Base-by-base conservation (phyloP, 306 rosid species). In the Cucurbita maxima region DNA sequence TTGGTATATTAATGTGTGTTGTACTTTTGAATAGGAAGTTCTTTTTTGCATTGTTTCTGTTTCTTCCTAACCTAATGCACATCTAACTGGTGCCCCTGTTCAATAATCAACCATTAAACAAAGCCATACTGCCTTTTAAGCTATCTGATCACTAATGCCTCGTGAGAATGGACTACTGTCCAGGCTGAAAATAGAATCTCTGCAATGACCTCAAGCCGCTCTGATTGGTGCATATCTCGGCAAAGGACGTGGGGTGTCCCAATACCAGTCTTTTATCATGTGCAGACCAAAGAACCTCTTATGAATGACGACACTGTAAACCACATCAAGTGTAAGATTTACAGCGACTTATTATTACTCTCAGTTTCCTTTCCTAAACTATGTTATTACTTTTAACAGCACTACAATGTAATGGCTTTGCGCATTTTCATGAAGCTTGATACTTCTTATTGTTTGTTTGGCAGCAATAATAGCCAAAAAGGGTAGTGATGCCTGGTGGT, bases 401-500 rank as follows among this genome's bases (percentile, higher is more conserved):
- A 4, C 43, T 3, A 48, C 25, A 50, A n/a, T 50, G 18, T 20
- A 38, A 68, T 50, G 73, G 14, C 54, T 52, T 19, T 67, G 73
- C 53, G n/a, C 13, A 8, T 40, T 34, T 63, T 62, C 58, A 62
- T 45, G 1, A 9, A 44, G 47, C 8, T 43, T 73, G 68, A 20
- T 54, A 73, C 56, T 67, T 76, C 43, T 59, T 76, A 75, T 79
- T 67, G 37, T 77, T 79, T 82, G 58, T 76, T 52, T 80, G 74
- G 77, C 90, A 95, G 97, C 91, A 75, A 87, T 95, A 82, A 81
- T 95, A 76, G 84, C 97, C 54, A 84, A 85, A 77, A 95, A 86
- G 90, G 99, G 99, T 74, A 89, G 99, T 82, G 99, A 95, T 83
- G 99, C 97, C 50, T 95, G 99, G 99, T 95, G 99, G 97, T 87